Evolutionary conservation across 139 green algal species (phyloP).

Genomic region (Gonium pectorale): DNA sequence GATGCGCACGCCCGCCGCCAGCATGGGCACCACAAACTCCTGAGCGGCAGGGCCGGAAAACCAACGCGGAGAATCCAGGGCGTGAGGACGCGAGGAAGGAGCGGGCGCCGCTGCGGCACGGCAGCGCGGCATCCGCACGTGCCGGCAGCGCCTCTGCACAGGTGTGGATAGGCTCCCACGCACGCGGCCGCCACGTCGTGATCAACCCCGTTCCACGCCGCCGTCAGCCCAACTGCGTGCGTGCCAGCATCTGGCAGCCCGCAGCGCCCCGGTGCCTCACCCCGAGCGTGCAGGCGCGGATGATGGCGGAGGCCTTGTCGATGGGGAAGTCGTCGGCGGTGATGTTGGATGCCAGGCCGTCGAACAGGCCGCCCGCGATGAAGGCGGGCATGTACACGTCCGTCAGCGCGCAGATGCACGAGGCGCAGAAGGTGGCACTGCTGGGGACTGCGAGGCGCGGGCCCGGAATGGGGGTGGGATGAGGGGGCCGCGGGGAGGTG

Average conservation of each 20-base stretch:
- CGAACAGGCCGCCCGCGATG: constrained; percentile 29
- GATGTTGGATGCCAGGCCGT: background rate
- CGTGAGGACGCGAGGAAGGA: too few species aligned
- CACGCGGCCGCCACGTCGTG: too few species aligned
- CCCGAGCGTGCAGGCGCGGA: constrained; percentile 36
- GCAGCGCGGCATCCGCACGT: too few species aligned
- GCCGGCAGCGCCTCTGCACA: too few species aligned
- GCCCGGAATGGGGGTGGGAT: too few species aligned
- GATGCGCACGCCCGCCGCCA: constrained; percentile 24
- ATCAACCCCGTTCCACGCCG: too few species aligned
- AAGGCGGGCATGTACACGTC: constrained; percentile 42
- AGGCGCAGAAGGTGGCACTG: constrained; percentile 3
- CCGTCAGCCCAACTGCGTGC: too few species aligned
- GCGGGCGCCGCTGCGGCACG: too few species aligned
- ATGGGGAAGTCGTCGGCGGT: constrained; percentile 14
- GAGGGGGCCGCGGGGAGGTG: background rate
- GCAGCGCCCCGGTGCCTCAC: background rate
- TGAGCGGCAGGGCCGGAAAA: too few species aligned
- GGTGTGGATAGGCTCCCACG: too few species aligned
- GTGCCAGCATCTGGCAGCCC: too few species aligned
- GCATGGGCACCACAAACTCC: constrained; percentile 35
- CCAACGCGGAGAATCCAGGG: too few species aligned
- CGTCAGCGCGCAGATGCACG: constrained; percentile 40
- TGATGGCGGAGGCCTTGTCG: constrained; percentile 17
- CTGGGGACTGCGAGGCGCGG: background rate